A percentile compares a stretch with the other conserved stretches of the same genome.
Conservation (phyloP, 495 filamentous ascomycete species). For the Talaromyces trachyspermus region DNA sequence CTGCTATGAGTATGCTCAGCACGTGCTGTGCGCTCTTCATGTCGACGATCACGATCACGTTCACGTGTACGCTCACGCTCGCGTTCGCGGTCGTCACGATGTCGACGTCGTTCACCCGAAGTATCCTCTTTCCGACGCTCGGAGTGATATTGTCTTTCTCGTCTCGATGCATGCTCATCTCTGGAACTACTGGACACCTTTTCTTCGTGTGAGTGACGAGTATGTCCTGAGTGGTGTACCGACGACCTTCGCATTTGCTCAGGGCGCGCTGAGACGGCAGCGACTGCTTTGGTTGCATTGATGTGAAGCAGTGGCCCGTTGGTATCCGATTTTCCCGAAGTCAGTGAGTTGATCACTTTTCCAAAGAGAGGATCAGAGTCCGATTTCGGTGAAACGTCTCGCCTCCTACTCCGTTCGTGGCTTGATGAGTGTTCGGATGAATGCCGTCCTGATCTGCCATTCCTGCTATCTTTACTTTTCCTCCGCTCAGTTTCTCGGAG, state of each 20-base stretch:
- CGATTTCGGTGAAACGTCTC: slow-evolving; percentile 19
- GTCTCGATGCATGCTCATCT: not conserved
- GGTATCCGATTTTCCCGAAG: slow-evolving; percentile 28
- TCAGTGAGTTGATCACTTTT: slow-evolving; percentile 34
- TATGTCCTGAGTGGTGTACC: slow-evolving; percentile 13
- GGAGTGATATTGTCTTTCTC: not conserved
- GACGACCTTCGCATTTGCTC: slow-evolving; percentile 25
- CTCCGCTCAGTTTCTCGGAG: slow-evolving; percentile 2
- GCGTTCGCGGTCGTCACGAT: not conserved
- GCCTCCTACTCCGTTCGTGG: slow-evolving; percentile 3
- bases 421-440: slow-evolving; percentile 24
- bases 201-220: slow-evolving; percentile 24
- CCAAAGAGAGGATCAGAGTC: slow-evolving; percentile 20
- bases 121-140: slow-evolving; percentile 6
- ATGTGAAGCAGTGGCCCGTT: slow-evolving; percentile 29
- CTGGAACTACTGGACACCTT: slow-evolving; percentile 19
- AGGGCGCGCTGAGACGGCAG: slow-evolving; percentile 18
- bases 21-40: too few relatives aligned
- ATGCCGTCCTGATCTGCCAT: slow-evolving; percentile 17
- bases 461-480: slow-evolving; percentile 9
- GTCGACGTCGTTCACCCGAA: not conserved
- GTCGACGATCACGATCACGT: not conserved
- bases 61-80: not conserved
- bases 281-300: slow-evolving; percentile 26
- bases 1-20: slow-evolving; percentile 9